Percentiles rank a stretch among this genome's conserved stretches.
Evolutionary conservation across 2,329 filamentous ascomycete genomes (phyloP).

Genomic region (Pyrenochaeta sp.): DNA sequence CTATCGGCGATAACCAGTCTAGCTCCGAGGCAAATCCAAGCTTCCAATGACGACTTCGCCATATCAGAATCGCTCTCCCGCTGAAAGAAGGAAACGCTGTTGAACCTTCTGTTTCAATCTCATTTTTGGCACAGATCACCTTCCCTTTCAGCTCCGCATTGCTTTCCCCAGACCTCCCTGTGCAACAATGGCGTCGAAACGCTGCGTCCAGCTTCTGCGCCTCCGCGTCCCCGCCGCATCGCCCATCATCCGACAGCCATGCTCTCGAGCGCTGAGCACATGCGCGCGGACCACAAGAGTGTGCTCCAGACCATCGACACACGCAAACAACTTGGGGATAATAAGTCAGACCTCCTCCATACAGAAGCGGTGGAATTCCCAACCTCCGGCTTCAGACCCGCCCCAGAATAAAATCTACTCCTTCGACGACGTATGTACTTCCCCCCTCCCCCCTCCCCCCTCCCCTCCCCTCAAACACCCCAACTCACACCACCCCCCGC

Average conservation of each 20-base stretch:
- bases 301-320: no score
- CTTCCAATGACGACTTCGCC: no score
- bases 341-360: no score
- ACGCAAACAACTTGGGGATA: not conserved
- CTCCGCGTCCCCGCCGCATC: slow-evolving; percentile 14
- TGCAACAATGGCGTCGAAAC: slow-evolving; percentile 28
- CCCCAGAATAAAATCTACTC: slow-evolving; percentile 48
- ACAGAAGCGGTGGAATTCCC: slow-evolving; percentile 47
- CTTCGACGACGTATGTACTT: slow-evolving; percentile 49
- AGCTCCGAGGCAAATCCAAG: slow-evolving; percentile 25
- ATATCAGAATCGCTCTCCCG: no score
- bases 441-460: not conserved
- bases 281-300: no score
- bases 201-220: slow-evolving; percentile 19
- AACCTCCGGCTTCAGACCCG: slow-evolving; percentile 33
- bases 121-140: no score
- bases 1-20: slow-evolving; percentile 27
- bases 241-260: slow-evolving; percentile 8
- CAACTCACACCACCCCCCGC: not conserved
- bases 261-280: no score
- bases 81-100: no score
- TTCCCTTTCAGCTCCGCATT: no score
- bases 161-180: not conserved
- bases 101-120: no score
- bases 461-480: not conserved